Evolutionary conservation across 1,139 yeast species (phyloP), one percentile per base, ranked within the genome.

Genomic region (Entelexis paramagnoliae): DNA sequence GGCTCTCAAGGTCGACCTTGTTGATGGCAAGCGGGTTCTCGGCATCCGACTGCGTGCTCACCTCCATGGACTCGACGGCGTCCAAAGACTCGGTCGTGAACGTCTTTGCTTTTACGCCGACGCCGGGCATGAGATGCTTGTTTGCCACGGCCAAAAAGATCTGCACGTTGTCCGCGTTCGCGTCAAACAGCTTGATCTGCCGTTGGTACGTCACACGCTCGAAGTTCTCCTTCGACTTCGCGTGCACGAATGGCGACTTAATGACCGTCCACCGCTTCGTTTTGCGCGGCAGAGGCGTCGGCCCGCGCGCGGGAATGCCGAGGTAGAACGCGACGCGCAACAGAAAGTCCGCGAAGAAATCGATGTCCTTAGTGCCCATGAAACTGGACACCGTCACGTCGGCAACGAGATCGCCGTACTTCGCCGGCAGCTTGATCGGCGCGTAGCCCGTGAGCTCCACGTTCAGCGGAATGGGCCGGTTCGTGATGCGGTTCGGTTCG

Each of bases 211-310:
- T 91, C 51, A 79, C 76, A 71, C 97, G 80, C 71, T 86, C 86
- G 71, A 86, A 91, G 72, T 91, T 91, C 70, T 91, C 96, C 70
- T 91, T 91, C 10, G 94, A 77, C 66, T 89, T 89, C 51, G 97
- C 95, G 65, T 86, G 94, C 33, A 86, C 96, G 66, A 91, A 91
- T 1, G 97, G 97, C 4, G 96, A 82, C 66, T 83, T 79, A 62
- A 84, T 87, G 51, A 91, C 96, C 0, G 98, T 91, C 85, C 95
- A 91, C 60, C 88, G 79, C 68, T 89, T 93, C 46, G 85, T 79
- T 65, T 80, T 82, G 22, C 79, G 75, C 33, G 84, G 82, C 55
- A 81, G 67, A 17, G 87, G 87, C 41, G 73, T 72, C 13, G 83
- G 81, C 1, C 87, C 87, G 33, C 76, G 73, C 48, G 83, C 78